Evolutionary conservation across 2,329 filamentous ascomycete genomes (phyloP), one percentile per base, ranked within the genome.

Genomic region (Cladosporium sp.): DNA sequence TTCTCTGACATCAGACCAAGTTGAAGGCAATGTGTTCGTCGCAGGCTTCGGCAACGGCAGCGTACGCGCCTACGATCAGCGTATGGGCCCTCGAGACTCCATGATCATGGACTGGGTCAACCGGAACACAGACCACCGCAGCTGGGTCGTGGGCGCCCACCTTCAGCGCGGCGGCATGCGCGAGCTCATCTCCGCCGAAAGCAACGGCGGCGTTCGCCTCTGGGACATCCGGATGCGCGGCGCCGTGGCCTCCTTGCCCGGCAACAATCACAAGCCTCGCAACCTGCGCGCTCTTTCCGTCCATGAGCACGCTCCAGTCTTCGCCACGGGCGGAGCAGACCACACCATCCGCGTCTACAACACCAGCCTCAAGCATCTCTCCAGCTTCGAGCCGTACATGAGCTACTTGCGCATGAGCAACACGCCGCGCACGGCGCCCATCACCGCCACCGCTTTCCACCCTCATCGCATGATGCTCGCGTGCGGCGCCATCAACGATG

Each of bases 51-150:
- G 94, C 17, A 95, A 99, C 69, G 94, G 94, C 36, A 92, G 92
- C 1, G 88, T 99, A 43, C 85, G 94, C 55, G 92, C 97, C 4
- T 99, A 97, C 71, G 94, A 99, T 73, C 90, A 93, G 64, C 87
- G 94, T 12, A 58, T 60, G 38, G 43, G 47, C 6, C 88, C 92
- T 2, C 88, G 91, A 61, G 91, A 94, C 56, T 89, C 89, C 17
- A 97, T 97, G 92, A 88, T 97, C 58, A 90, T 89, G 75, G 92
- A 93, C 66, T 99, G 94, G 93, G 94, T 95, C 71, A 91, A 97
- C 68, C 92, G 96, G 68, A 86, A 88, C 62, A 93, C 94, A 71
- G 90, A 97, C 68, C 93, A 97, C 70, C 87, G 88, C 61, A 90
- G 95, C 67, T 99, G 94, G 94, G 88, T 99, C 73, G 92, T 92